phyloP scores from a whole-genome alignment of 129 eudicot species.

The Artemisia annua region DNA sequence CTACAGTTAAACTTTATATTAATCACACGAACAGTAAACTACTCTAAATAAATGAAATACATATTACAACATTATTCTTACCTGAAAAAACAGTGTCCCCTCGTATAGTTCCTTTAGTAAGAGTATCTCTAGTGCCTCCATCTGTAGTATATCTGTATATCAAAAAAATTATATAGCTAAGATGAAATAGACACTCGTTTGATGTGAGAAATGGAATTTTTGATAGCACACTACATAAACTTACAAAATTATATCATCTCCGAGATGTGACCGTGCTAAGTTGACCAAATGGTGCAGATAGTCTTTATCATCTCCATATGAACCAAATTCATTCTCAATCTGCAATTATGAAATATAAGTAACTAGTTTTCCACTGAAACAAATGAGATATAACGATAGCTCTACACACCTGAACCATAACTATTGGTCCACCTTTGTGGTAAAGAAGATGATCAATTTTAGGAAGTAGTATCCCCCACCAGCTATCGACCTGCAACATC shows the following conservation, averaged over 20 bases:
- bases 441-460: constrained; percentile 72
- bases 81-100: constrained; percentile 84
- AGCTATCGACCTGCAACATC: constrained; percentile 65
- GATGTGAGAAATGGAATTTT: not conserved
- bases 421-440: constrained; percentile 88
- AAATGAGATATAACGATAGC: not conserved
- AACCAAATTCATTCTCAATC: constrained; percentile 96
- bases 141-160: constrained; percentile 82
- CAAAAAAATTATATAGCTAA: not conserved
- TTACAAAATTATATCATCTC: constrained; percentile 72
- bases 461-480: constrained; percentile 89
- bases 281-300: constrained; percentile 79
- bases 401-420: constrained; percentile 84
- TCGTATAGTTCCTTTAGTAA: constrained; percentile 76
- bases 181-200: not conserved
- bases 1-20: constrained; percentile 37
- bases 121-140: constrained; percentile 79
- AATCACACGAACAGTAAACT: not conserved
- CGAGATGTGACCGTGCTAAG: constrained; percentile 79
- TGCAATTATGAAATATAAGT: constrained; percentile 32
- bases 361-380: not conserved
- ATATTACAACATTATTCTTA: constrained; percentile 16
- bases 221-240: constrained; percentile 18
- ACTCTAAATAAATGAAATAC: not conserved
- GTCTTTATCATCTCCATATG: constrained; percentile 77